Conservation (phyloP, 345 rosid species). For the Gynandropsis gynandra region DNA sequence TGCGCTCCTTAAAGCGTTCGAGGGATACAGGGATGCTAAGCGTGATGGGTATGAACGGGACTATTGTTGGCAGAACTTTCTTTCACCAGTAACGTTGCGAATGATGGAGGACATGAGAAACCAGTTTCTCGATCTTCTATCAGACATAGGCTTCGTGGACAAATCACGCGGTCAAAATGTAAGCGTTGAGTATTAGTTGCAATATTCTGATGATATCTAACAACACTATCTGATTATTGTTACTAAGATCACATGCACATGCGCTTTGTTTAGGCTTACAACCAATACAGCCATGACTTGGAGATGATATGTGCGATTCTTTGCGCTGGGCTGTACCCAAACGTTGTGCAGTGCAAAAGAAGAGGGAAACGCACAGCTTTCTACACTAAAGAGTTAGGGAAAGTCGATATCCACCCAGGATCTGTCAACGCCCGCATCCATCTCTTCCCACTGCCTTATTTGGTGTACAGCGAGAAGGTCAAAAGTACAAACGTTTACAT, state of each 20-base stretch:
- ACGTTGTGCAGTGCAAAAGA: conserved; percentile 93
- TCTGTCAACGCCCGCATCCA: conserved; percentile 80
- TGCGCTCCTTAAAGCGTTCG: conserved; percentile 87
- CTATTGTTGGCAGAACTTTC: conserved; percentile 81
- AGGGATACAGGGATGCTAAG: conserved; percentile 78
- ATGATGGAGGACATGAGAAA: conserved; percentile 96
- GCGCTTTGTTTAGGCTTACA: conserved; percentile 51
- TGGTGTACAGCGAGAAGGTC: conserved; percentile 90
- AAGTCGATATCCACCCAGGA: conserved; percentile 89
- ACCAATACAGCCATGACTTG: conserved; percentile 66
- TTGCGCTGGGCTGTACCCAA: conserved; percentile 96
- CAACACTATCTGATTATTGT: background rate
- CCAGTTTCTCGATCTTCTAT: conserved; percentile 77
- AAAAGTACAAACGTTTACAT: conserved; percentile 71
- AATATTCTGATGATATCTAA: background rate
- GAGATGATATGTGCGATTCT: conserved; percentile 88
- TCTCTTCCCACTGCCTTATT: conserved; percentile 77
- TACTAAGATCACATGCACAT: background rate
- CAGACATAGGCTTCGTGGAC: conserved; percentile 89
- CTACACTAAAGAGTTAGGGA: conserved; percentile 91
- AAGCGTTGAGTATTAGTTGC: conserved; percentile 28
- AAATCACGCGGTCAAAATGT: conserved; percentile 70
- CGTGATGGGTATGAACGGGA: conserved; percentile 52
- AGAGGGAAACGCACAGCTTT: conserved; percentile 87
- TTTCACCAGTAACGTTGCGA: conserved; percentile 72